Evolutionary conservation across 352 stramenopile genomes (phyloP).

Genomic region (Sclerospora graminicola): DNA sequence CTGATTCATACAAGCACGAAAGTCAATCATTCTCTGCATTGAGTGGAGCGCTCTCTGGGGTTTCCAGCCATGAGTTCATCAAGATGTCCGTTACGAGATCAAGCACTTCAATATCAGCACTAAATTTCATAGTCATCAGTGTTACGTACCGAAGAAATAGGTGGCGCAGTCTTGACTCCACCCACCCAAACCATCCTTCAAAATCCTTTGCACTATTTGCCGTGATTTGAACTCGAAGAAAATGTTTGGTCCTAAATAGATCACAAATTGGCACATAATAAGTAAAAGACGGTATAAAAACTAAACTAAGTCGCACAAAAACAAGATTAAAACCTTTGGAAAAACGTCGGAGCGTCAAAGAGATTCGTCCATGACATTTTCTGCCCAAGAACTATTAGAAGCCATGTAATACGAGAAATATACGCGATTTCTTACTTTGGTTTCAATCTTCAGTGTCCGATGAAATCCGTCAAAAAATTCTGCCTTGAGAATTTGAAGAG

Average conservation of each 20-base stretch:
- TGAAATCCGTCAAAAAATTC: conserved; percentile 74
- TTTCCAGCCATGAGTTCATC: neutral
- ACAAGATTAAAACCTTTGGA: conserved; percentile 46
- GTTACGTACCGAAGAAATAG: conserved; percentile 61
- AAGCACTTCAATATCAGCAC: neutral
- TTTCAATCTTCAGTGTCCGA: conserved; percentile 69
- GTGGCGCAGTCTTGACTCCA: conserved; percentile 75
- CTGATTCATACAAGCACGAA: conserved; percentile 12
- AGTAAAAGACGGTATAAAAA: neutral
- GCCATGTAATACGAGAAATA: too few relatives aligned
- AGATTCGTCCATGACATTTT: conserved; percentile 73
- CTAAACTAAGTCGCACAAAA: too few relatives aligned
- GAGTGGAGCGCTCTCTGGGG: neutral
- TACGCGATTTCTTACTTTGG: conserved; percentile 64
- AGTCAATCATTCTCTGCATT: too few relatives aligned
- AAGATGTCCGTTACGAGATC: too few relatives aligned
- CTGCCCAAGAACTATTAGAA: conserved; percentile 21
- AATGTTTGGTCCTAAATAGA: conserved; percentile 55
- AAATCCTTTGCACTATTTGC: conserved; percentile 43
- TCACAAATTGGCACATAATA: conserved; percentile 6
- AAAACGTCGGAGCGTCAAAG: conserved; percentile 57
- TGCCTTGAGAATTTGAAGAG: conserved; percentile 84
- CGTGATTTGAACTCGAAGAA: conserved; percentile 70
- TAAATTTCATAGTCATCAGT: neutral
- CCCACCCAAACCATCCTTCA: conserved; percentile 76